Evolutionary conservation across 2,329 filamentous ascomycete species (phyloP), one percentile per base, ranked within the genome.

Genomic region (Xylogone sp.): DNA sequence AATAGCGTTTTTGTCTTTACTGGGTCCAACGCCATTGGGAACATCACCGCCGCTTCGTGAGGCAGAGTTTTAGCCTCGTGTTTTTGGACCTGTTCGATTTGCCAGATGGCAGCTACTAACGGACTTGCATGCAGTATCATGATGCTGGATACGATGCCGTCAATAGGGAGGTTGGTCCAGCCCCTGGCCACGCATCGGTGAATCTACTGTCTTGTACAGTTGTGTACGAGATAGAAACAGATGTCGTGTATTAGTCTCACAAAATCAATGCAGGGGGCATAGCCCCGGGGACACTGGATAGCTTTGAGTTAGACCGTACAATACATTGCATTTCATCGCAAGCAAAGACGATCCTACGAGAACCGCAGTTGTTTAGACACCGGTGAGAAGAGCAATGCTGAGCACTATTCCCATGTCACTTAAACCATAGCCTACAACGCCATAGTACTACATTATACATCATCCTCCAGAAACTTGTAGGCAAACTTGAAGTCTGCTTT

Each of bases 401-500:
- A 81, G 73, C 84, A 86, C 62, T 83, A 82, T 84, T 86, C 70
- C 86, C 79, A n/a, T 73, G 86, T 84, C 73, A 87, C 87, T 67
- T 83, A 78, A 70, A 87, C 86, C 70, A 87, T 86, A 66, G 86
- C 86, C 67, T 83, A 75, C 57, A 84, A 87, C 84, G 87, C 87
- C 78, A 72, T 59, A 54, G 55, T 59, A 62, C 53, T 61, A 59
- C 62, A 82, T 76, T 66, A 86, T 64, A 96, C 81, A 71, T 97
- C 93, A 67, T 97, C 93, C 71, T 97, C 93, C 60, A 97, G 81
- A 73, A 94, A 97, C 73, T 96, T 96, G 78, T 97, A 97, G 54
- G 90, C 88, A 72, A 97, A 97, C 74, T 96, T 95, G 78, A 97
- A 97, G 70, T 97, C 93, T 51, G 90, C 92, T 77, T 97, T 97